Evolutionary conservation across 2,329 filamentous ascomycete species (phyloP).

Genomic region (Pseudogymnoascus sp.): DNA sequence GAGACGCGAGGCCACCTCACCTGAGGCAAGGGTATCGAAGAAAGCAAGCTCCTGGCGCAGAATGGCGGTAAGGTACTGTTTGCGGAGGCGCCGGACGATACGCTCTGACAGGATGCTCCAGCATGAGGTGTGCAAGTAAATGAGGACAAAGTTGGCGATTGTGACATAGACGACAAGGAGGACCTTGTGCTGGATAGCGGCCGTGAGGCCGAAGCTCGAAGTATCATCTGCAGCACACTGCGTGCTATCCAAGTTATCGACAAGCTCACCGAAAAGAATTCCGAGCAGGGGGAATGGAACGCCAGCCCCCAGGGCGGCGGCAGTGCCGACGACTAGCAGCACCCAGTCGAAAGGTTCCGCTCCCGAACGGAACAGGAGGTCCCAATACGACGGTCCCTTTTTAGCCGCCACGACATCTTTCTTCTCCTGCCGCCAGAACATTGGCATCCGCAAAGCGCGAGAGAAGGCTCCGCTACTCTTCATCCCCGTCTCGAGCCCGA

Average conservation of each 20-base stretch:
- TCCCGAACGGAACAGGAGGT: background rate
- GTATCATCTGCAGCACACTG: background rate
- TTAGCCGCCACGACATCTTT: background rate
- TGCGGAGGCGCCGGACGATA: slow-evolving; percentile 40
- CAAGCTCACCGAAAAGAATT: slow-evolving; percentile 57
- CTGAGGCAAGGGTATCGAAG: slow-evolving; percentile 46
- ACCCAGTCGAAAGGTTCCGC: slow-evolving; percentile 22
- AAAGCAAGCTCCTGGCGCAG: slow-evolving; percentile 45
- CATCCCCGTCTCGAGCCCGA: background rate
- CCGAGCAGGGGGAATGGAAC: slow-evolving; percentile 57
- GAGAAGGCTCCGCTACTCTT: background rate
- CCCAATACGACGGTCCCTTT: background rate
- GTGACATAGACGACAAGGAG: slow-evolving; percentile 54
- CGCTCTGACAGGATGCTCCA: slow-evolving; percentile 44
- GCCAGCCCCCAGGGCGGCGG: slow-evolving; percentile 47
- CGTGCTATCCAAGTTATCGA: slow-evolving; percentile 44
- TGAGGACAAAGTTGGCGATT: slow-evolving; percentile 43
- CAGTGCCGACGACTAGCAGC: slow-evolving; percentile 33
- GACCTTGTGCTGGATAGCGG: slow-evolving; percentile 48
- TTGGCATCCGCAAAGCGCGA: background rate
- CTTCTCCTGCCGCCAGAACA: background rate
- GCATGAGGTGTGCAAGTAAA: slow-evolving; percentile 41
- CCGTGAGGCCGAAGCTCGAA: slow-evolving; percentile 28
- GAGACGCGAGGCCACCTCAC: slow-evolving; percentile 47
- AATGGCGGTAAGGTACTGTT: slow-evolving; percentile 39